phyloP scores from a whole-genome alignment of 164 flowering plant species.

The Malania oleifera region DNA sequence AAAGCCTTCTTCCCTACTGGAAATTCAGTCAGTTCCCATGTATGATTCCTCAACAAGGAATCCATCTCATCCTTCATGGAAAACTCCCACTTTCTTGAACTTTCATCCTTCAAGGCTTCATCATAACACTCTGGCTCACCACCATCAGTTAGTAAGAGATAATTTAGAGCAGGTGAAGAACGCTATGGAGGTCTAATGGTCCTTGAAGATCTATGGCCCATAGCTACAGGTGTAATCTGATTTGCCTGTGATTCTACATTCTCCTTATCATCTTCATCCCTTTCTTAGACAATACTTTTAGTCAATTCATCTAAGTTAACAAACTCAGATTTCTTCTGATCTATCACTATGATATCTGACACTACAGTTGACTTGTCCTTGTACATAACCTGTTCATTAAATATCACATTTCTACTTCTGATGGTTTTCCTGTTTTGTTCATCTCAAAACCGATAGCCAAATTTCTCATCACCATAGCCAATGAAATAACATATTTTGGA shows the following conservation, averaged over 20 bases:
- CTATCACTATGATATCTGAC: not conserved
- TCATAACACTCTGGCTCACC: slow-evolving; percentile 2
- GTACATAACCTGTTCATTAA: not conserved
- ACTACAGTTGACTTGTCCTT: not conserved
- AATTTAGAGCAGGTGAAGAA: not conserved
- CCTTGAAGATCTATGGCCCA: not conserved
- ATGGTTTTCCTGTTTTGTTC: not conserved
- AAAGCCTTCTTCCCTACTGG: not conserved
- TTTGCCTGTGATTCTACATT: not conserved
- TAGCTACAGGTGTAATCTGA: not conserved
- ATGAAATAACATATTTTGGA: not conserved
- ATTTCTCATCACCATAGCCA: not conserved
- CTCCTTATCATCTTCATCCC: no score
- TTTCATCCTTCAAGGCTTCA: not conserved
- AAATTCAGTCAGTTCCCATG: slow-evolving; percentile 1
- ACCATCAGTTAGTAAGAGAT: not conserved
- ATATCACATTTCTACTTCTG: slow-evolving; percentile 1
- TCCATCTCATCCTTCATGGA: slow-evolving; percentile 8
- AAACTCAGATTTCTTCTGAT: not conserved
- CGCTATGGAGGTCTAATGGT: not conserved
- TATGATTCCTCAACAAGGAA: not conserved
- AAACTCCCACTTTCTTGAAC: not conserved
- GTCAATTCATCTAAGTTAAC: not conserved
- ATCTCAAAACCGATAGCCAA: slow-evolving; percentile 4
- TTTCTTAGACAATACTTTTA: no score